Base-by-base conservation (phyloP, 108 stramenopile species). In the Nitzschia putrida region DNA sequence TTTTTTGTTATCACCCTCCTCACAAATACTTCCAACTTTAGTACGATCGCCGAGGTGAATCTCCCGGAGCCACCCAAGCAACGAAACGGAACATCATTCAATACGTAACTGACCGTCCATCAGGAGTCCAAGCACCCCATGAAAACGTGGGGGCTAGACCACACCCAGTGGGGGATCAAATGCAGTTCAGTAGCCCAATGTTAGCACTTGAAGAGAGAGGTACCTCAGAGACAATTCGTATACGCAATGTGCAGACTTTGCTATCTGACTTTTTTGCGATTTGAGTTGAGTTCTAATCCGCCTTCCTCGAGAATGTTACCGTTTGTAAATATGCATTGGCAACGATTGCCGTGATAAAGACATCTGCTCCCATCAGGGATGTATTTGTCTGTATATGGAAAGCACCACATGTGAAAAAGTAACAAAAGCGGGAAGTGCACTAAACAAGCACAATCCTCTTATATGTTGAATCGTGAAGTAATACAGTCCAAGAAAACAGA, bases 221-320 rank as follows among this genome's bases (percentile, higher is more conserved):
- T 0, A 76, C 85, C n/a, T 71, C 71, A 56, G 81, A 82, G 58
- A 58, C 79, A 29, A 78, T 82, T 2, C 66, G 75, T 45, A 74
- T 71, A 71, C 80, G 78, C 7, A 78, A 83, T 54, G 80, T 74
- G 13, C 53, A 63, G 20, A 71, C 56, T 37, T 22, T 69, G 18
- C 65, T 85, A 0, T 53, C 24, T 4, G 79, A 82, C 0, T 85
- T 85, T 44, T 85, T 85, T 53, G 80, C 77, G 2, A 7, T 85
- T 21, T 63, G 61, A 63, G 9, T 77, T 65, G 64, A 34, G 29
- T 34, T 34, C n/a, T n/a, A n/a, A n/a, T n/a, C n/a, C n/a, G n/a
- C n/a, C n/a, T n/a, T n/a, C n/a, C n/a, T 34, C 29, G 29, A 34
- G 29, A 34, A 34, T 34, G 29, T 4, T 4, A 34, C 29, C 29